Conservation (phyloP, 345 rosid species). For the Boechera retrofracta region DNA sequence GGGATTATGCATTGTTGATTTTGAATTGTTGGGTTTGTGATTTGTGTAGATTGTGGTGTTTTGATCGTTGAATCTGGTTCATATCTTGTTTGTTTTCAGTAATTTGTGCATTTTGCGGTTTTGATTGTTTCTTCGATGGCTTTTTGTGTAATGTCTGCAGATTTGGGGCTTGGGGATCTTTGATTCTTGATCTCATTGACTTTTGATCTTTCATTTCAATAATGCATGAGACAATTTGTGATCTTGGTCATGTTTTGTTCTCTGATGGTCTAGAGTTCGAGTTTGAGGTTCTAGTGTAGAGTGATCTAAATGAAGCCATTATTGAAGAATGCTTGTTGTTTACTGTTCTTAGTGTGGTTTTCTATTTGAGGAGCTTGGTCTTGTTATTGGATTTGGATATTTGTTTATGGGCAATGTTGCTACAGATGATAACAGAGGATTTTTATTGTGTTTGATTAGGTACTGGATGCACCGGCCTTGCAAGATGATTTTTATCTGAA, state of each 20-base stretch:
- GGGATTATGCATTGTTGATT: not conserved
- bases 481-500: conserved; percentile 98
- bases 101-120: conserved; percentile 10
- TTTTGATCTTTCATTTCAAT: not conserved
- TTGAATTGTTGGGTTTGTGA: not conserved
- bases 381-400: conserved; percentile 1
- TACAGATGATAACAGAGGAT: conserved; percentile 30
- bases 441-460: conserved; percentile 50
- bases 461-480: conserved; percentile 96
- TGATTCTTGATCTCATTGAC: conserved; percentile 16
- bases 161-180: conserved; percentile 11
- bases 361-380: not conserved
- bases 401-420: conserved; percentile 10
- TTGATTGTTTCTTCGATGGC: not conserved
- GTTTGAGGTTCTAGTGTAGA: conserved; percentile 11
- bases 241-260: conserved; percentile 23
- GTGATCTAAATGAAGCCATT: conserved; percentile 18
- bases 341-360: not conserved
- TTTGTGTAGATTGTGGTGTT: not conserved
- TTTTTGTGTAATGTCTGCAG: conserved; percentile 34
- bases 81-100: conserved; percentile 3
- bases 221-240: conserved; percentile 22
- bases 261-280: conserved; percentile 26
- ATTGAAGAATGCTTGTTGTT: conserved; percentile 3
- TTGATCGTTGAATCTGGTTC: conserved; percentile 27